Evolutionary conservation across 768 basidiomycete genomes (phyloP).

Genomic region (Pisolithus tinctorius): DNA sequence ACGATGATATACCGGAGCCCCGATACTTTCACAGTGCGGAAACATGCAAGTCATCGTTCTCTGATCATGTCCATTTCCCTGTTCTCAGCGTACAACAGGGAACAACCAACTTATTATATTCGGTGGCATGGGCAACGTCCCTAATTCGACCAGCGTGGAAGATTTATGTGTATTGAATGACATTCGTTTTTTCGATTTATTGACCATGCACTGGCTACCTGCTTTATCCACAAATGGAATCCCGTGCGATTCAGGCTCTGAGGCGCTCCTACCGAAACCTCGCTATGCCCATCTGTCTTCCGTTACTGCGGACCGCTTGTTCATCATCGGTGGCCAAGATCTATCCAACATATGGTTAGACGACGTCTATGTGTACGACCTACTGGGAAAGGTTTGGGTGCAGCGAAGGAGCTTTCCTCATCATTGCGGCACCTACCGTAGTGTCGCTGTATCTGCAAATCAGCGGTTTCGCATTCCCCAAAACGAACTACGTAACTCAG

Average conservation of each 20-base stretch:
- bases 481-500: constrained; percentile 44
- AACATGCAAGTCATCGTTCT: constrained; percentile 44
- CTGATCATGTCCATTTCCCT: not conserved
- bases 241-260: constrained; percentile 33
- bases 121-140: constrained; percentile 88
- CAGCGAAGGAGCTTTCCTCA: constrained; percentile 75
- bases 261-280: constrained; percentile 62
- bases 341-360: constrained; percentile 90
- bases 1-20: constrained; percentile 69
- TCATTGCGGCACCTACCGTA: constrained; percentile 96
- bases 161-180: constrained; percentile 91
- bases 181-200: constrained; percentile 82
- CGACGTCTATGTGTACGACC: constrained; percentile 86
- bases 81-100: constrained; percentile 38
- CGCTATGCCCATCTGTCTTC: constrained; percentile 95
- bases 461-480: constrained; percentile 62
- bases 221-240: constrained; percentile 21
- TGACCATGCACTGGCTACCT: constrained; percentile 65
- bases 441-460: constrained; percentile 76
- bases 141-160: constrained; percentile 62
- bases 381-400: constrained; percentile 68
- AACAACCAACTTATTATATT: constrained; percentile 88
- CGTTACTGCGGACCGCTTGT: constrained; percentile 74
- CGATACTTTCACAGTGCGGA: constrained; percentile 96
- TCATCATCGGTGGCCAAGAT: constrained; percentile 95